Evolutionary conservation across 148 eudicot genomes (phyloP), one percentile per base, ranked within the genome.

Genomic region (Silene latifolia): DNA sequence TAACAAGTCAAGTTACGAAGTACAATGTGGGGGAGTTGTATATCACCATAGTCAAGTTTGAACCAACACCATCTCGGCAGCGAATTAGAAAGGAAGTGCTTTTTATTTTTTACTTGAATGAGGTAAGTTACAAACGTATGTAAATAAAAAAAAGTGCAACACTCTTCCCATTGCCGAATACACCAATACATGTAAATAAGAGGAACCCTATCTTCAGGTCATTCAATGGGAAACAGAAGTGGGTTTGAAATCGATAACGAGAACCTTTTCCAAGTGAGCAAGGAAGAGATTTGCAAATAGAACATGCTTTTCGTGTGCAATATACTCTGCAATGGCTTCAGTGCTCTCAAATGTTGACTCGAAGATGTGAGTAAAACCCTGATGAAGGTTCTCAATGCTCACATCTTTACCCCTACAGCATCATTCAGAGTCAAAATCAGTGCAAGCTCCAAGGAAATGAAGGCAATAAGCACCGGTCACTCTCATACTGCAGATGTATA

Each of bases 331-430:
- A 54, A 88, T 59, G 39, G 90, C 94, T 87, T 92, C 83, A 20
- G 87, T 78, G 71, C 85, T 89, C 66, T 89, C 92, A 54, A 91
- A 92, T 47, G 87, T 87, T 15, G 91, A 92, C 80, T 92, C 94
- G 23, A 92, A 92, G 7, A 92, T 77, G 54, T 92, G 97, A 74
- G 97, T 92, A 84, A 88, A 92, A 24, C 94, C 97, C 78, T 92
- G 97, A 56, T 92, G 94, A 75, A 88, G 1, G 83, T 92, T 92
- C 80, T 89, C 97, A 32, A 78, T 72, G 82, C 94, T 89, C 73
- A 89, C 86, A 74, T 92, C 92, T 71, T 74, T 84, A 62, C 97
- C 97, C 97, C 97, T 91, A 82, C 63, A 71, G 24, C 67, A 74
- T 64, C 63, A 65, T 54, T 29, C 4, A 35, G 15, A 56, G 21